Evolutionary conservation across 345 rosid species (phyloP).

Genomic region (Pelargonium nanum): DNA sequence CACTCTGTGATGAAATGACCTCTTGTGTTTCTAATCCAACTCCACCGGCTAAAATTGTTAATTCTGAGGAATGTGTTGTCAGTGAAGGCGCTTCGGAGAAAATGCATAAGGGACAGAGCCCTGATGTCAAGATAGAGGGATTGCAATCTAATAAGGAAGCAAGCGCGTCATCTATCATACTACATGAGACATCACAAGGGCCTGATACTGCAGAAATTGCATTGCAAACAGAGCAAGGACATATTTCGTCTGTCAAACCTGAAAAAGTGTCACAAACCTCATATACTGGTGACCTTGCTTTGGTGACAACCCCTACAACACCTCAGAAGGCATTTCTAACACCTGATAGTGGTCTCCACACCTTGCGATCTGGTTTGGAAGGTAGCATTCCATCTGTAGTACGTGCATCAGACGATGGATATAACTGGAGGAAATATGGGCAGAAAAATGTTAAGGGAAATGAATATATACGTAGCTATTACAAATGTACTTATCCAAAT

Average conservation of each 20-base stretch:
- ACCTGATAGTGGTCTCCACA: constrained; percentile 21
- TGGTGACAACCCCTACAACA: constrained; percentile 19
- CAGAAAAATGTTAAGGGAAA: constrained; percentile 89
- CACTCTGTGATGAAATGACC: constrained; percentile 12
- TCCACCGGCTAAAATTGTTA: constrained; percentile 27
- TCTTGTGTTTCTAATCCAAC: constrained; percentile 16
- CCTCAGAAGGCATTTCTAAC: constrained; percentile 22
- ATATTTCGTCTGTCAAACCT: constrained; percentile 17
- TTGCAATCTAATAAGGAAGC: constrained; percentile 21
- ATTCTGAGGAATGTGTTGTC: constrained; percentile 24
- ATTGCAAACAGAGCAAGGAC: constrained; percentile 22
- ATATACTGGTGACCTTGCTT: constrained; percentile 14
- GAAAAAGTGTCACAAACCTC: constrained; percentile 23
- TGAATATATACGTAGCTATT: constrained; percentile 87
- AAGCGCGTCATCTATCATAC: constrained; percentile 12
- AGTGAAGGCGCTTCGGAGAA: constrained; percentile 24
- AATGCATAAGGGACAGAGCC: constrained; percentile 17
- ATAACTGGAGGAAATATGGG: constrained; percentile 91
- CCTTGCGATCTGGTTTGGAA: constrained; percentile 36
- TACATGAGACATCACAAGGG: constrained; percentile 18
- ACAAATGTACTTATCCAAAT: constrained; percentile 68
- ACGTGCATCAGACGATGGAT: constrained; percentile 69
- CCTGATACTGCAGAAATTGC: constrained; percentile 14
- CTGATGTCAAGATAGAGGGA: constrained; percentile 11
- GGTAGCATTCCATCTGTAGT: constrained; percentile 36